Percentiles rank a stretch among this genome's conserved stretches.
These are phyloP conservation scores for Aspergillus aculeatinus DNA, from an alignment of 2,329 filamentous ascomycete genomes.

Conservation along the genomic window DNA sequence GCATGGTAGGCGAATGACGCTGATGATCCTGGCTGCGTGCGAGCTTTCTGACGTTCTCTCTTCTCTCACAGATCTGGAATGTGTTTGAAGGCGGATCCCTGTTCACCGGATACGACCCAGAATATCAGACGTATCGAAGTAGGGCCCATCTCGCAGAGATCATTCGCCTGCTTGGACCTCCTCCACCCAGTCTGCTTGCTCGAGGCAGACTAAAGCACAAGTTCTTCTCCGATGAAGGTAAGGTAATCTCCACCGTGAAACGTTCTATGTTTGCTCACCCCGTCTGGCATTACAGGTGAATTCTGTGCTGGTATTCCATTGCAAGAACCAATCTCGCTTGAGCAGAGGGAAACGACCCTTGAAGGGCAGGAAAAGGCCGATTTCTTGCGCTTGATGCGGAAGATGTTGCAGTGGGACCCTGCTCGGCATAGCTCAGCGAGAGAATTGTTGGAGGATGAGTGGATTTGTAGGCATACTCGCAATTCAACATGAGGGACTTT, in stretches of 20 bases:
- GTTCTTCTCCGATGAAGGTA: slow-evolving; percentile 44
- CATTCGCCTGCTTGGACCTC: slow-evolving; percentile 46
- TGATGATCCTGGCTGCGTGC: not conserved
- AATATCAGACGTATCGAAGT: slow-evolving; percentile 42
- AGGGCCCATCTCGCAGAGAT: slow-evolving; percentile 53
- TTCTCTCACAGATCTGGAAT: slow-evolving; percentile 47
- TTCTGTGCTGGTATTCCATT: slow-evolving; percentile 26
- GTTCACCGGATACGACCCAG: slow-evolving; percentile 45
- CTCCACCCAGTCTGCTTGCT: slow-evolving; percentile 35
- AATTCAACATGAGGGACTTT: not conserved
- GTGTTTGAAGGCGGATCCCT: slow-evolving; percentile 49
- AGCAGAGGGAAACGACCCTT: slow-evolving; percentile 40
- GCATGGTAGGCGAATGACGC: slow-evolving; percentile 43
- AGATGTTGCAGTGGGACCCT: slow-evolving; percentile 41
- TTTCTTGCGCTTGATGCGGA: slow-evolving; percentile 36
- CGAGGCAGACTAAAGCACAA: slow-evolving; percentile 32
- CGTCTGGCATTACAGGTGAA: slow-evolving; percentile 25
- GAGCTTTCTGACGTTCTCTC: slow-evolving; percentile 11
- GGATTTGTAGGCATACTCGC: slow-evolving; percentile 17
- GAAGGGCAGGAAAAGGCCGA: slow-evolving; percentile 30
- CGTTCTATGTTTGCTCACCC: slow-evolving; percentile 2
- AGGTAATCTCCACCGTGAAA: not conserved
- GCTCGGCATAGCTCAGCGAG: slow-evolving; percentile 30
- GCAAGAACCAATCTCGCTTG: slow-evolving; percentile 28
- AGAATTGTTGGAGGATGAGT: slow-evolving; percentile 31